These are phyloP conservation scores for Zygosaccharomyces siamensis DNA, from an alignment of 805 yeast genomes.

Conservation along the genomic window DNA sequence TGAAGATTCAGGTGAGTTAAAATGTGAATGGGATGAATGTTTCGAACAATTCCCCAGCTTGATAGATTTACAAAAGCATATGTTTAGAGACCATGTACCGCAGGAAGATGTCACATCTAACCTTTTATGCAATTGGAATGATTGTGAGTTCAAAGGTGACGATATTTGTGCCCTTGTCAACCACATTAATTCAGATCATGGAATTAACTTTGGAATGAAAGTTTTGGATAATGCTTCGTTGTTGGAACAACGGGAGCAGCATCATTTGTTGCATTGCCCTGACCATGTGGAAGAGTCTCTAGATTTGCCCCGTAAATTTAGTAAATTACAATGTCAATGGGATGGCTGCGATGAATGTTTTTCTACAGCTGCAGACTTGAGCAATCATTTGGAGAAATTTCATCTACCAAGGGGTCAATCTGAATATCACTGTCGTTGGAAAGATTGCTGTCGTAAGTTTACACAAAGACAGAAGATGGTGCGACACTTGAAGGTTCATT, in stretches of 20 bases:
- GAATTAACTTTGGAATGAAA: conserved; percentile 34
- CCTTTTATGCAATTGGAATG: conserved; percentile 63
- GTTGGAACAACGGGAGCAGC: conserved; percentile 16
- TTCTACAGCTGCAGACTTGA: conserved; percentile 52
- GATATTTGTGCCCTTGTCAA: conserved; percentile 51
- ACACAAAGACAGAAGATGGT: conserved; percentile 79
- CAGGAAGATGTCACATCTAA: conserved; percentile 18
- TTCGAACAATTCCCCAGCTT: conserved; percentile 38
- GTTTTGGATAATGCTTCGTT: conserved; percentile 18
- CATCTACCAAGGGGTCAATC: conserved; percentile 77
- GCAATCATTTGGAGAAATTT: conserved; percentile 58
- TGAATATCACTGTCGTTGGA: conserved; percentile 71
- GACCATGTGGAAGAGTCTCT: conserved; percentile 4
- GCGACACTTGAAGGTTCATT: conserved; percentile 85
- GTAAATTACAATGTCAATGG: conserved; percentile 27
- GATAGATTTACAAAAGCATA: conserved; percentile 46
- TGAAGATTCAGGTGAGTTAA: conserved; percentile 26
- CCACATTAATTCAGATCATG: conserved; percentile 53
- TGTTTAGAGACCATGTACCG: conserved; percentile 45
- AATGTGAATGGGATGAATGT: conserved; percentile 73
- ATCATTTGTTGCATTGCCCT: conserved; percentile 15
- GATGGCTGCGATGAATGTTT: conserved; percentile 48
- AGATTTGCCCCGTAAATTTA: background rate
- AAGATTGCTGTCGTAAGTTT: conserved; percentile 67
- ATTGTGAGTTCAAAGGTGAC: conserved; percentile 55